Conservation (phyloP, 1,139 yeast species). For the Magnusiomyces tetraspermus region DNA sequence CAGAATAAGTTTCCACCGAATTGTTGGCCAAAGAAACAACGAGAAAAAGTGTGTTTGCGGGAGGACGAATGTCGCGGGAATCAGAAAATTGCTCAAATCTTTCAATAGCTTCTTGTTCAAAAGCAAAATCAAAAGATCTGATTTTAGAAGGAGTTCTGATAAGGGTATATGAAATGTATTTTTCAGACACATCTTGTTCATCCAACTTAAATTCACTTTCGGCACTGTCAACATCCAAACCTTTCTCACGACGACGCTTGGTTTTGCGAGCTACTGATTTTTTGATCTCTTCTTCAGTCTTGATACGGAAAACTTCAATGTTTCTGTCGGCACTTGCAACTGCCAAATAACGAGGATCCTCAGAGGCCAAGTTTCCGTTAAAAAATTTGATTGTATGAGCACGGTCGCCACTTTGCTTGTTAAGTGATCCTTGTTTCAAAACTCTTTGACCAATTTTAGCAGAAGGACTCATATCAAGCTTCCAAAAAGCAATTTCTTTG, state of each 20-base stretch:
- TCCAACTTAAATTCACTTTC: slow-evolving; percentile 44
- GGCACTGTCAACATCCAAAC: slow-evolving; percentile 50
- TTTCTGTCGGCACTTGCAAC: slow-evolving; percentile 74
- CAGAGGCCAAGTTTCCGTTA: slow-evolving; percentile 17
- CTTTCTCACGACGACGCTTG: slow-evolving; percentile 66
- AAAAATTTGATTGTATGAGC: slow-evolving; percentile 55
- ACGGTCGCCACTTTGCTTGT: slow-evolving; percentile 71
- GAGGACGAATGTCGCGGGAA: slow-evolving; percentile 2
- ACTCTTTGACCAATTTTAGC: slow-evolving; percentile 39
- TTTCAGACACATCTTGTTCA: slow-evolving; percentile 26
- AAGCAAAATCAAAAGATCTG: slow-evolving; percentile 31
- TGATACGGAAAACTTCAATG: slow-evolving; percentile 69
- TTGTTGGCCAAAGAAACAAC: slow-evolving; percentile 46
- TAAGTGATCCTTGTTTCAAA: slow-evolving; percentile 54
- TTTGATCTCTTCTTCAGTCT: slow-evolving; percentile 68
- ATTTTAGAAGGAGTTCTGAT: slow-evolving; percentile 30
- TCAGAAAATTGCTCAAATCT: background rate
- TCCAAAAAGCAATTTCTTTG: slow-evolving; percentile 80
- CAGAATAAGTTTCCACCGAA: slow-evolving; percentile 57
- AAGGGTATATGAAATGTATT: slow-evolving; percentile 26
- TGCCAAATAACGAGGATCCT: slow-evolving; percentile 42
- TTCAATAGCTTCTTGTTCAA: slow-evolving; percentile 1
- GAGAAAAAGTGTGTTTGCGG: slow-evolving; percentile 5
- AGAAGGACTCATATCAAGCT: slow-evolving; percentile 34
- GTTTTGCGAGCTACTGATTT: slow-evolving; percentile 73